A percentile compares a stretch with the other conserved stretches of the same genome.
phyloP scores from a whole-genome alignment of 306 rosid genomes.

The Cicer yamashitae region DNA sequence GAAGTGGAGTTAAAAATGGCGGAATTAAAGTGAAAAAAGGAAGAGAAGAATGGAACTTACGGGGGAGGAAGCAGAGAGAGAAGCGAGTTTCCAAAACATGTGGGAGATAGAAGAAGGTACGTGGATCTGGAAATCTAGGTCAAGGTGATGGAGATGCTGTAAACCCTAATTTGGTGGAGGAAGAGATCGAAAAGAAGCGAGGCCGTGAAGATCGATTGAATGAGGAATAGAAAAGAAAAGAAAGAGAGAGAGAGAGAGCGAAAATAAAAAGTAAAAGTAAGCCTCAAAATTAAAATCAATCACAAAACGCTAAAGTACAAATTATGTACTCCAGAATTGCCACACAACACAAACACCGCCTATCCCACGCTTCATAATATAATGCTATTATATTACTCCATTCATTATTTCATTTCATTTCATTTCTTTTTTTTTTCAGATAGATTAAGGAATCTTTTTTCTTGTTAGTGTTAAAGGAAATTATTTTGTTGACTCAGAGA shows the following conservation, averaged over 20 bases:
- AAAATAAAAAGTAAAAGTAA: slow-evolving; percentile 3
- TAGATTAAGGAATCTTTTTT: too few relatives aligned
- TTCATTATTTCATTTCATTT: too few relatives aligned
- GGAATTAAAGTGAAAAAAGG: slow-evolving; percentile 36
- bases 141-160: slow-evolving; percentile 38
- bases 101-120: slow-evolving; percentile 50
- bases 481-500: too few relatives aligned
- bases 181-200: slow-evolving; percentile 63
- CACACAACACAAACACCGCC: slow-evolving; percentile 49
- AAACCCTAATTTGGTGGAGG: slow-evolving; percentile 84
- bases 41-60: slow-evolving; percentile 57
- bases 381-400: not conserved
- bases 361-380: slow-evolving; percentile 24
- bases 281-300: slow-evolving; percentile 37
- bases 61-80: slow-evolving; percentile 93
- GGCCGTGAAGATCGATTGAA: slow-evolving; percentile 71
- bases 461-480: too few relatives aligned
- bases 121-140: slow-evolving; percentile 59
- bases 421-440: too few relatives aligned
- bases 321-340: slow-evolving; percentile 48
- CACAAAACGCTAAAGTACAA: slow-evolving; percentile 53
- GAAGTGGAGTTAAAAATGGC: slow-evolving; percentile 39
- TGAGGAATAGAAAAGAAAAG: not conserved
- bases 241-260: slow-evolving; percentile 26
- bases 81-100: slow-evolving; percentile 99